These are phyloP conservation scores for Candida insectalens DNA, from an alignment of 805 yeast species.

Conservation along the genomic window DNA sequence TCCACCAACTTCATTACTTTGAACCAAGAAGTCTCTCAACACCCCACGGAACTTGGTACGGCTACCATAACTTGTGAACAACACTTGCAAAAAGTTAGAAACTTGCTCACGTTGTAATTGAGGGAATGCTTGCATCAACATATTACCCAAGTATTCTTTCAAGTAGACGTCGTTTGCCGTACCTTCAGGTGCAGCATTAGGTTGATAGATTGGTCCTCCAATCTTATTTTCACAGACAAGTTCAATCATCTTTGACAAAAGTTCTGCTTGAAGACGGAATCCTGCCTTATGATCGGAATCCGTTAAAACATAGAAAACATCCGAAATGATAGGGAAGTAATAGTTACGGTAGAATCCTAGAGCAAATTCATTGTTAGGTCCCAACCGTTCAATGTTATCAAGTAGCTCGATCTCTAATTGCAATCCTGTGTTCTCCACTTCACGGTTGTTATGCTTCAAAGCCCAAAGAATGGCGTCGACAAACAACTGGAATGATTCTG, in stretches of 20 bases:
- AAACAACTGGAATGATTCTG: conserved; percentile 83
- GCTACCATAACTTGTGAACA: conserved; percentile 66
- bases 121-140: conserved; percentile 85
- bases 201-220: conserved; percentile 64
- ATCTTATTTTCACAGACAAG: conserved; percentile 72
- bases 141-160: conserved; percentile 71
- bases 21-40: conserved; percentile 91
- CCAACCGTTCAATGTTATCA: conserved; percentile 73
- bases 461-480: conserved; percentile 97
- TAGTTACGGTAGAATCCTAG: conserved; percentile 82
- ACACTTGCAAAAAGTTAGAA: conserved; percentile 67
- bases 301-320: conserved; percentile 86
- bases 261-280: conserved; percentile 75
- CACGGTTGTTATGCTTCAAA: conserved; percentile 93
- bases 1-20: conserved; percentile 92
- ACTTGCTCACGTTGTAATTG: conserved; percentile 81
- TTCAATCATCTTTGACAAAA: conserved; percentile 75
- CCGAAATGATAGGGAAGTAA: conserved; percentile 82
- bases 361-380: conserved; percentile 55
- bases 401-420: conserved; percentile 75
- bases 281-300: conserved; percentile 98
- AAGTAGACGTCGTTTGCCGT: conserved; percentile 73
- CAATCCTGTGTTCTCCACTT: conserved; percentile 89
- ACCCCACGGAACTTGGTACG: conserved; percentile 70
- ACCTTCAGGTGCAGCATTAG: conserved; percentile 78